These are phyloP conservation scores for Rhamnella rubrinervis DNA, from an alignment of 331 rosid species.

Conservation along the genomic window DNA sequence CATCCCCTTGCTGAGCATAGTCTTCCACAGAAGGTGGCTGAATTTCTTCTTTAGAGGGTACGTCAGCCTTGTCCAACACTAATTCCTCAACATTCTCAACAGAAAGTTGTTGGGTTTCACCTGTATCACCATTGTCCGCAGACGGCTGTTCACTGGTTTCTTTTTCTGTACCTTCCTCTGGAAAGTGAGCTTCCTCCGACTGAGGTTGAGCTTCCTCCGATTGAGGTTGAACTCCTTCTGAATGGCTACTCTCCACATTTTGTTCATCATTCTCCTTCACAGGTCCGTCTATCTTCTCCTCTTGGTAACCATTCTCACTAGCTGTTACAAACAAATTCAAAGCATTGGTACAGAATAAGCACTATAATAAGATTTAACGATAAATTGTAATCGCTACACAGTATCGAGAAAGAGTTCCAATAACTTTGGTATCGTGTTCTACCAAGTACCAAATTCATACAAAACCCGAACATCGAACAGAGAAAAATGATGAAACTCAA, in stretches of 20 bases:
- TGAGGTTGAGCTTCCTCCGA: constrained; percentile 20
- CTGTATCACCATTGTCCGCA: constrained; percentile 34
- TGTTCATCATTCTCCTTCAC: constrained; percentile 31
- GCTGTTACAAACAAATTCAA: constrained; percentile 26
- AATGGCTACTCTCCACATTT: constrained; percentile 27
- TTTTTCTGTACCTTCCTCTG: constrained; percentile 22
- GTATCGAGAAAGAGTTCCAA: too few relatives aligned
- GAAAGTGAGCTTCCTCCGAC: constrained; percentile 34
- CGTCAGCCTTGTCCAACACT: constrained; percentile 18
- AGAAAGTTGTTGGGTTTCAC: constrained; percentile 23
- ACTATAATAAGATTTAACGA: too few relatives aligned
- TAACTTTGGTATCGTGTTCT: too few relatives aligned
- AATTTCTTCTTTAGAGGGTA: constrained; percentile 27
- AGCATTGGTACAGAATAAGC: background rate
- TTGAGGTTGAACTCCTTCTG: constrained; percentile 32
- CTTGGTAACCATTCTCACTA: constrained; percentile 37
- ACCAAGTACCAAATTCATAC: background rate
- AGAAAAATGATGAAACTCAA: background rate
- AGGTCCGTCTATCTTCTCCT: constrained; percentile 28
- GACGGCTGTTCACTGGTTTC: constrained; percentile 32
- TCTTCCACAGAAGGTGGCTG: constrained; percentile 34
- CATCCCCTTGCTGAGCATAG: constrained; percentile 38
- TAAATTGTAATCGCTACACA: too few relatives aligned
- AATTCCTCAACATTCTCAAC: constrained; percentile 19
- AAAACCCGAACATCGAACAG: background rate